Conservation (phyloP, 78 protist genomes). For the Protostelium mycophagum region DNA sequence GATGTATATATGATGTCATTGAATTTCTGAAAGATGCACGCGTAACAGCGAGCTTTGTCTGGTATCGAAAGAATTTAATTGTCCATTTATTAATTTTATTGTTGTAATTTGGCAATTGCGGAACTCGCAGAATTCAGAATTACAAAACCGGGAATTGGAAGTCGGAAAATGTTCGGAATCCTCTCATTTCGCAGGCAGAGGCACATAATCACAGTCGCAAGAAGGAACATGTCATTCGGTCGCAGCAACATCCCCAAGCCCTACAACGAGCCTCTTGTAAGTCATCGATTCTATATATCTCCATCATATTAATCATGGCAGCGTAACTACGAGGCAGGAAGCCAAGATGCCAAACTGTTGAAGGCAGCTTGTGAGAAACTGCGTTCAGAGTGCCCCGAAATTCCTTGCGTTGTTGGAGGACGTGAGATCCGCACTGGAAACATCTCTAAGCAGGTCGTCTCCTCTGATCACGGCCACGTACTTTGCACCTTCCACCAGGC, state of each 20-base stretch:
- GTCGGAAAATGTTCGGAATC: conserved; percentile 6
- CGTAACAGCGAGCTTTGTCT: no score
- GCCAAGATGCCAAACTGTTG: conserved; percentile 39
- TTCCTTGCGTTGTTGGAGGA: conserved; percentile 72
- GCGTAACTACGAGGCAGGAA: conserved; percentile 57
- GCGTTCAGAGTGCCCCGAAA: conserved; percentile 26
- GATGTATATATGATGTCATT: no score
- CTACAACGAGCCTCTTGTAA: conserved; percentile 40
- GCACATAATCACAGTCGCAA: no score
- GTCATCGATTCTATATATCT: not conserved
- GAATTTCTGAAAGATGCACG: no score
- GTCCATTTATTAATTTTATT: not conserved
- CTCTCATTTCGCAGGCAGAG: conserved; percentile 17
- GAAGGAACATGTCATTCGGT: conserved; percentile 15
- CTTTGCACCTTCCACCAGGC: conserved; percentile 46
- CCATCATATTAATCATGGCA: not conserved
- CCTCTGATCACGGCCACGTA: conserved; percentile 49
- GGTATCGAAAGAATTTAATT: not conserved
- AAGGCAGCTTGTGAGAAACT: conserved; percentile 47
- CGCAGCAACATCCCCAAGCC: conserved; percentile 51
- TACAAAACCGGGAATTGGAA: not conserved
- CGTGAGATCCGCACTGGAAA: conserved; percentile 60
- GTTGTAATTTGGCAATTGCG: not conserved
- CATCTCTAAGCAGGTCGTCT: conserved; percentile 29
- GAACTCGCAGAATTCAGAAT: not conserved